Evolutionary conservation across 2,329 filamentous ascomycete species (phyloP).

Genomic region (Xylariaceae sp.): DNA sequence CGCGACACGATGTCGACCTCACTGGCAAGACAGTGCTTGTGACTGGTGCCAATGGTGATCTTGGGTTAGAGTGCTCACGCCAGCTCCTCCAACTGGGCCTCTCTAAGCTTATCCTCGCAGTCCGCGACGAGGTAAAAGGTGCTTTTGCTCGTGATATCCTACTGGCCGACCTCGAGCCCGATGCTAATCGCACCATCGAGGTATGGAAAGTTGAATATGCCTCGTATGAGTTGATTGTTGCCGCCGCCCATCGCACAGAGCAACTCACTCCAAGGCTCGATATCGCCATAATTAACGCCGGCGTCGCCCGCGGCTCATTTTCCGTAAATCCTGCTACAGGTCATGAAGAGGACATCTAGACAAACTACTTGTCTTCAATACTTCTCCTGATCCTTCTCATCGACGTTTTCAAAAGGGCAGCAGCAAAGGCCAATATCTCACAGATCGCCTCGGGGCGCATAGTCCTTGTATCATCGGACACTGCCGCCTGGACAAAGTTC

Average conservation of each 20-base stretch:
- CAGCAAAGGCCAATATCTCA: not conserved
- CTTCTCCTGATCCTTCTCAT: conserved; percentile 44
- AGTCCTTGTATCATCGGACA: conserved; percentile 25
- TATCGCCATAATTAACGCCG: conserved; percentile 35
- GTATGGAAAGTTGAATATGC: conserved; percentile 41
- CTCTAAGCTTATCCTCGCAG: conserved; percentile 31
- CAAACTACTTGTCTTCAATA: conserved; percentile 49
- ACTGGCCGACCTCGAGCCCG: not conserved
- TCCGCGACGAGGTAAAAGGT: conserved; percentile 30
- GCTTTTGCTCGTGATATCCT: not conserved
- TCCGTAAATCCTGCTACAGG: conserved; percentile 19
- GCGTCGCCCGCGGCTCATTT: conserved; percentile 22
- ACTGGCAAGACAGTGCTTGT: conserved; percentile 22
- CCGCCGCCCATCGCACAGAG: conserved; percentile 32
- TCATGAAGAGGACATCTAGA: conserved; percentile 42
- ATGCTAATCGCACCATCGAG: conserved; percentile 22
- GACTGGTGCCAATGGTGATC: conserved; percentile 32
- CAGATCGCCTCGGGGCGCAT: conserved; percentile 9
- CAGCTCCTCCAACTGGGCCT: conserved; percentile 30
- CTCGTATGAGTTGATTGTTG: conserved; percentile 35
- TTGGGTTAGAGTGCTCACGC: conserved; percentile 31
- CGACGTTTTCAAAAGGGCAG: conserved; percentile 37
- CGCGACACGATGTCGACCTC: not conserved
- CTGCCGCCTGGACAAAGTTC: conserved; percentile 19
- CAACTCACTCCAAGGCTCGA: conserved; percentile 34